Evolutionary conservation across 2,329 filamentous ascomycete genomes (phyloP).

Genomic region (Dactylellina haptotyla): DNA sequence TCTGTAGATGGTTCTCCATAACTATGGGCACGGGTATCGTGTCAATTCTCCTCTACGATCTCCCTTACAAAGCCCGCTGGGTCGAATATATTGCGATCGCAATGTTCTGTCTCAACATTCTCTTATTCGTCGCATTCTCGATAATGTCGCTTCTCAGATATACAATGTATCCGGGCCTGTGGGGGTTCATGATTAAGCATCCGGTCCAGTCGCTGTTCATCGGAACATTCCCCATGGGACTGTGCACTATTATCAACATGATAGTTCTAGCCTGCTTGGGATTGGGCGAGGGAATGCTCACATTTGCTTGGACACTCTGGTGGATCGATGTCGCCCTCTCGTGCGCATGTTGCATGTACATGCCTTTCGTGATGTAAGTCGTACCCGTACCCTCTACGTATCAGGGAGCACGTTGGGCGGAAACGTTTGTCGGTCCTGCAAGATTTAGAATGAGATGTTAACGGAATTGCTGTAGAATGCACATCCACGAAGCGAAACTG

Average conservation of each 20-base stretch:
- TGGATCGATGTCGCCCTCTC: constrained; percentile 69
- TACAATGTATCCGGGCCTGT: constrained; percentile 73
- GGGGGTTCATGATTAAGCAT: constrained; percentile 73
- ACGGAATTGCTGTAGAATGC: constrained; percentile 55
- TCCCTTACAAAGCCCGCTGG: constrained; percentile 71
- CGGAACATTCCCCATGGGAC: constrained; percentile 74
- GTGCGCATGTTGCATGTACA: constrained; percentile 67
- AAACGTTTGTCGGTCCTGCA: constrained; percentile 2
- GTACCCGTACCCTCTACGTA: background rate
- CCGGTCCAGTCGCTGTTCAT: constrained; percentile 75
- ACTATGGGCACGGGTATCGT: constrained; percentile 77
- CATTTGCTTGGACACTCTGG: constrained; percentile 70
- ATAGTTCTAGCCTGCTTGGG: constrained; percentile 70
- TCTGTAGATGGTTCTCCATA: constrained; percentile 68
- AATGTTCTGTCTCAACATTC: constrained; percentile 71
- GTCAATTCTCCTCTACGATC: constrained; percentile 70
- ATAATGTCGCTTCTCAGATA: constrained; percentile 71
- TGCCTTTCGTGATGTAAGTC: constrained; percentile 69
- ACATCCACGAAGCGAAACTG: constrained; percentile 63
- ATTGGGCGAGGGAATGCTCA: constrained; percentile 70
- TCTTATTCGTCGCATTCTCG: constrained; percentile 69
- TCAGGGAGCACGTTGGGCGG: constrained; percentile 8
- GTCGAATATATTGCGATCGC: constrained; percentile 70
- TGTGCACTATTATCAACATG: constrained; percentile 75
- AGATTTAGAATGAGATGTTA: background rate